Conservation (phyloP, 805 yeast genomes). For the Maudiozyma bulderi region DNA sequence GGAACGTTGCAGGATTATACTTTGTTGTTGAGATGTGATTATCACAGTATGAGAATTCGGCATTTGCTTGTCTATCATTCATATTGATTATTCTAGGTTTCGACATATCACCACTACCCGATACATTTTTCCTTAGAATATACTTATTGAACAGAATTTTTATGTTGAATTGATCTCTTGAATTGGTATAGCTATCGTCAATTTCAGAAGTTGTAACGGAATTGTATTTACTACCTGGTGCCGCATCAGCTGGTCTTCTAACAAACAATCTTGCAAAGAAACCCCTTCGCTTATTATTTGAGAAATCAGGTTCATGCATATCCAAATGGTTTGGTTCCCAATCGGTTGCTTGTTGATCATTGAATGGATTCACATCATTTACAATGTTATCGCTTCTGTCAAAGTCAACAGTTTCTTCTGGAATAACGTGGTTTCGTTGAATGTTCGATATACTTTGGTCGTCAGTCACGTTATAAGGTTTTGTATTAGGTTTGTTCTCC, state of each 20-base stretch:
- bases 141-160: conserved; percentile 31
- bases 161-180: conserved; percentile 31
- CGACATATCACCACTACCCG: conserved; percentile 6
- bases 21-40: conserved; percentile 93
- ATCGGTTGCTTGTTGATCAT: conserved; percentile 7
- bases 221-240: conserved; percentile 19
- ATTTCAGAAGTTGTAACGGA: conserved; percentile 14
- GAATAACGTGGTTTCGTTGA: conserved; percentile 12
- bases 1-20: conserved; percentile 83
- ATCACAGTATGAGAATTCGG: conserved; percentile 49
- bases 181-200: conserved; percentile 23
- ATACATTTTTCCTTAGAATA: conserved; percentile 25
- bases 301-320: conserved; percentile 8
- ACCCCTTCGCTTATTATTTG: conserved; percentile 6
- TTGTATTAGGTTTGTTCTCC: background rate
- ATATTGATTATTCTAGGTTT: conserved; percentile 60
- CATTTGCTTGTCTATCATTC: conserved; percentile 52
- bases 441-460: conserved; percentile 7
- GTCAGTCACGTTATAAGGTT: background rate
- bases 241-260: conserved; percentile 3
- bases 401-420: conserved; percentile 29
- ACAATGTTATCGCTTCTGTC: conserved; percentile 28
- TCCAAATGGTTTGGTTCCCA: conserved; percentile 10
- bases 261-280: conserved; percentile 12
- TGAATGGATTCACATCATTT: conserved; percentile 30